These are phyloP conservation scores for Candida mesenterica DNA, from an alignment of 1,139 yeast genomes.

Conservation along the genomic window DNA sequence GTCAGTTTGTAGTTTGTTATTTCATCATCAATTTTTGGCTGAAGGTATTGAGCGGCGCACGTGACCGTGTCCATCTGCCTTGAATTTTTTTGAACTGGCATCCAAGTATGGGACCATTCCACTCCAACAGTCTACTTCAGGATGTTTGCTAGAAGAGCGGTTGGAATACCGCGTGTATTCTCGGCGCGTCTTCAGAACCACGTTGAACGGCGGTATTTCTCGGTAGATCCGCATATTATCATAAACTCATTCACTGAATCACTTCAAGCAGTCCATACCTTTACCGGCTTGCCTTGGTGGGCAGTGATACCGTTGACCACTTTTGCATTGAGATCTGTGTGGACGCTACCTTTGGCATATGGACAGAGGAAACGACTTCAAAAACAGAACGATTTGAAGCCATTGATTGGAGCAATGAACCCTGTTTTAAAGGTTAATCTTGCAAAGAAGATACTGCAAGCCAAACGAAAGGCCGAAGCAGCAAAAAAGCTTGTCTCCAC, in stretches of 20 bases:
- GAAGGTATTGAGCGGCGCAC: neutral
- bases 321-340: constrained; percentile 55
- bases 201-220: constrained; percentile 7
- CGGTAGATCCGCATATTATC: constrained; percentile 22
- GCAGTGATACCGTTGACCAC: constrained; percentile 75
- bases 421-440: constrained; percentile 74
- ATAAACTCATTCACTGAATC: constrained; percentile 39
- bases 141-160: neutral
- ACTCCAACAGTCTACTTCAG: neutral
- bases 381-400: constrained; percentile 66
- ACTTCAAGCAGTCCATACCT: constrained; percentile 48
- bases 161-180: neutral
- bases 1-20: neutral
- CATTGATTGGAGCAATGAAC: constrained; percentile 68
- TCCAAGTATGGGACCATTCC: neutral
- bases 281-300: constrained; percentile 79
- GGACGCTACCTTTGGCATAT: constrained; percentile 80
- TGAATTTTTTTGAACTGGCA: too few relatives aligned
- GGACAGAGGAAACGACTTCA: constrained; percentile 66
- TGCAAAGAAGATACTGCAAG: constrained; percentile 53
- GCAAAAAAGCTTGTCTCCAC: constrained; percentile 9
- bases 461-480: constrained; percentile 29
- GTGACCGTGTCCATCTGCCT: neutral
- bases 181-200: neutral
- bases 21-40: too few relatives aligned